Base-by-base conservation (phyloP, 2,329 filamentous ascomycete genomes). In the Cladosporium sp. region DNA sequence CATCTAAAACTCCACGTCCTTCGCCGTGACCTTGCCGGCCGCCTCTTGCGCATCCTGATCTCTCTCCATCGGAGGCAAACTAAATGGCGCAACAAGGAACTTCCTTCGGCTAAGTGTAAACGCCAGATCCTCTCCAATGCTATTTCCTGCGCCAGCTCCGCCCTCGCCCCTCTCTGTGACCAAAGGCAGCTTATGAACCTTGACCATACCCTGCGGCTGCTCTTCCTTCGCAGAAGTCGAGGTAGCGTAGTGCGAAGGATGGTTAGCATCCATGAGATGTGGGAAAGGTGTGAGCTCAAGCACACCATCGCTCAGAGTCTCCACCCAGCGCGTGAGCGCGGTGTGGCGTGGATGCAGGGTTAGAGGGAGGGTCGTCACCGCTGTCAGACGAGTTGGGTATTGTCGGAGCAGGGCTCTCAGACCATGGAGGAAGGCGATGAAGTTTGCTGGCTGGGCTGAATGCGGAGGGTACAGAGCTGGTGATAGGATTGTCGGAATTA, bases 101-200 rank as follows among this genome's bases (percentile, higher is more conserved):
- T 92, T 93, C 71, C 86, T 89, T 72, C 92, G 85, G 76, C 92
- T 97, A 60, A 99, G 80, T 67, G 89, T 93, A 77, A 99, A 99
- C 5, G 93, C 93, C 78, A 97, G 85, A 78, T 97, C 93, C 73
- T 96, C 91, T 26, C 91, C 88, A 63, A 89, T 84, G 68, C 88
- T 79, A 30, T 80, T 80, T 1, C 77, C 88, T 65, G 86, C 86
- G 66, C 88, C 87, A 1, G 86, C 84, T 11, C 88, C 89, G 16
- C 92, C 92, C 2, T 93, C 93, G 1, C 95, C 94, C 70, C 91
- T 92, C 75, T 98, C 94, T 66, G 96, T 91, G 70, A 92, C 89
- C 0, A 97, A 83, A 0, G 95, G 94, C 39, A 98, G 78, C 63
- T 89, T 89, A 76, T 96, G 92, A 0, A 96, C 86, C 67, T 89